Base-by-base conservation (phyloP, 2,329 filamentous ascomycete genomes). In the Fusarium acutatum region DNA sequence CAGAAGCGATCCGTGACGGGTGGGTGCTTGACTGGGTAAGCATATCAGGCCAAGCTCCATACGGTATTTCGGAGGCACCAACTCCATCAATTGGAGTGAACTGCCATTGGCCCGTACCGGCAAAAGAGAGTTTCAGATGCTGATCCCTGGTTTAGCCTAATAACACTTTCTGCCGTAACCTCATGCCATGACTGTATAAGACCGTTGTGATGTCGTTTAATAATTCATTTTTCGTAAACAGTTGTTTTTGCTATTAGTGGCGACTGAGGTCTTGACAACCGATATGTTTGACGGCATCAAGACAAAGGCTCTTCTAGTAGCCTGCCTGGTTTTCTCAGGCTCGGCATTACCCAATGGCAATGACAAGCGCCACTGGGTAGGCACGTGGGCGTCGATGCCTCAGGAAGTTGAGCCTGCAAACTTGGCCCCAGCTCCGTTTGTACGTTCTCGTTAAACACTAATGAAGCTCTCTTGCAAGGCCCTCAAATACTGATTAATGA, bases 381-480 rank as follows among this genome's bases (percentile, higher is more conserved):
- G 71, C 13, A 52, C 71, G 40, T 73, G 71, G 71, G 64, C 71
- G 1, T 66, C 66, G 0, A 73, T 73, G 71, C 71, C 71, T 2
- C 71, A 73, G 9, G 71, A 71, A 11, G 71, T 71, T 18, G 71
- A 73, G 40, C 47, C 62, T 43, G 58, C 35, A 4, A 73, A 73
- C 24, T 15, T 73, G 7, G 71, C 71, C 6, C 71, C 71, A 1
- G 41, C 71, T 22, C 71, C 71, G 1, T 74, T 73, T 32, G 71
- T 73, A 44, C 11, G 71, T 71, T 17, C 1, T 8, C 5, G 6
- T 17, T 5, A 2, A 3, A 4, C 9, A 3, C 0, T 11, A 2
- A 7, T 53, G 1, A 17, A 12, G 7, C 4, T 3, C 1, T n/a
- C 4, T 12, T n/a, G 10, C 20, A 17, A n/a, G 12, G 3, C 20